Evolutionary conservation across 164 flowering plant species (phyloP), one percentile per base, ranked within the genome.

Genomic region (Platanus orientalis): DNA sequence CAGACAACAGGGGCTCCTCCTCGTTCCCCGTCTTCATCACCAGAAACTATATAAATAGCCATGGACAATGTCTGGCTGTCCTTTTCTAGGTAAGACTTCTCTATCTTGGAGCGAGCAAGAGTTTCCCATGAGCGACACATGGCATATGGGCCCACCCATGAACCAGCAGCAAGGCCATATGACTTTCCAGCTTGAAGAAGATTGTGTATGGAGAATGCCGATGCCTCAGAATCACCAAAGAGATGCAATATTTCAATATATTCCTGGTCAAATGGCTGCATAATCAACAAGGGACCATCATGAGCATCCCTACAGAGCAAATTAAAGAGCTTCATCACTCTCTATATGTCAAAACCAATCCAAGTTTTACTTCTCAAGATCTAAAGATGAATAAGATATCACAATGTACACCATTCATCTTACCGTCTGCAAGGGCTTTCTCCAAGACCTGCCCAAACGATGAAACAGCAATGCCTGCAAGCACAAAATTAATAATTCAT

Each of bases 91-190:
- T 75, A 65, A 55, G 47, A 57, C 40, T 66, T 71, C 61, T 80
- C 79, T 47, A 68, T 73, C 73, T 73, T 73, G 26, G 62, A 42
- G 59, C 84, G 84, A 28, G 79, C 78, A 69, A 94, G 85, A 66
- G 84, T 73, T 73, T 88, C 96, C 97, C 95, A 91, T 14, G 99
- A 73, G 50, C 97, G 88, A 62, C 99, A 94, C 79, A 82, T 80
- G 59, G 99, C 99, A 85, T 94, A 94, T 51, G 99, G 99, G 1
- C 99, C 97, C 0, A 89, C 83, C 99, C 99, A 91, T 67, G 96
- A 89, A 27, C 99, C 99, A 71, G 92, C 85, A 69, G 90, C 88
- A 68, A 94, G 93, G 32, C 84, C 90, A 76, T 87, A 94, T 29
- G 76, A 68, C 66, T 78, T 81, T 62, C 99, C 99, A 60, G 86